Evolutionary conservation across 176 grass and related monocot genomes (phyloP), one percentile per base, ranked within the genome.

Genomic region (Thalia dealbata): DNA sequence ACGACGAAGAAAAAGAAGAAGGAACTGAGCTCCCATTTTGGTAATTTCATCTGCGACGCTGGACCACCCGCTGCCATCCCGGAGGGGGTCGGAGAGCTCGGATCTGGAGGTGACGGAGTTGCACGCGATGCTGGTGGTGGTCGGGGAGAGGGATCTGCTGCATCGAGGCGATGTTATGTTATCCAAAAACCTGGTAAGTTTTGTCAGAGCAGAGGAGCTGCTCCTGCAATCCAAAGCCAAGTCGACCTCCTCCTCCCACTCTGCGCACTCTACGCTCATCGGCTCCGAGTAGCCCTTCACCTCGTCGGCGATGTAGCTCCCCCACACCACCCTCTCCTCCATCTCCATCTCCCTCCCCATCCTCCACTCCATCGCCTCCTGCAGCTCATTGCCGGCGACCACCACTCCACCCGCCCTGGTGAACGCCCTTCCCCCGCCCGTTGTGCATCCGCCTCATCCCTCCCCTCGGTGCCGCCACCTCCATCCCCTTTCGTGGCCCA

Each of bases 191-290:
- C n/a, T n/a, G n/a, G n/a, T n/a, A n/a, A n/a, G n/a, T n/a, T n/a
- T n/a, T n/a, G n/a, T n/a, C n/a, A n/a, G n/a, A n/a, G n/a, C n/a
- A n/a, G n/a, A 3, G 15, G 4, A 19, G 14, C n/a, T 43, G 78
- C 51, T 45, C 52, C 45, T 23, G 67, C 38, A 12, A 78, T n/a
- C 51, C 67, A 96, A 83, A 52, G 73, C 74, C 61, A 96, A 80
- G 19, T 96, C 89, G 44, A 96, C 92, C 80, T 96, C 92, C 61
- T 89, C 88, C 48, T 61, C 61, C 92, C n/a, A n/a, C n/a, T n/a
- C n/a, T n/a, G n/a, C n/a, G n/a, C 92, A 92, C 72, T 89, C 84
- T 59, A 92, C 75, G 61, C 86, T 89, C 72, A 89, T 81, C 15
- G 86, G 89, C 78, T 96, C 89, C 60, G 71, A 89, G 71, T 87